phyloP scores from a whole-genome alignment of 1,284 basidiomycete species.

The Pseudozyma sp. region DNA sequence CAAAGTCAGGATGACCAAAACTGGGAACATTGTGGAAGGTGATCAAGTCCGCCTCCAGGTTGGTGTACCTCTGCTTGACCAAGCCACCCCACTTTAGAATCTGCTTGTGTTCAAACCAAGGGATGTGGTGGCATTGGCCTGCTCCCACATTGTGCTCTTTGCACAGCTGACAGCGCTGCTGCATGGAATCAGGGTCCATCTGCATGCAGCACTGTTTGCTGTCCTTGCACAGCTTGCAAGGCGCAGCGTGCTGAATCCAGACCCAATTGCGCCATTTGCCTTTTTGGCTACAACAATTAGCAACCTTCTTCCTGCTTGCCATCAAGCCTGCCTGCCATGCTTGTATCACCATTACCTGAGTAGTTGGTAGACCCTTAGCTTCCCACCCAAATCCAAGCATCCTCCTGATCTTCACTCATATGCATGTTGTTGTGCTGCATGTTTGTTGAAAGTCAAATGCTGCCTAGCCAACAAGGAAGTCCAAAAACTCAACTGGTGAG shows the following conservation, averaged over 20 bases:
- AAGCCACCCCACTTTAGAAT: neutral
- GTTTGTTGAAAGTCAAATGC: no score
- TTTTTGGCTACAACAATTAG: no score
- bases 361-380: no score
- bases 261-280: neutral
- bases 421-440: no score
- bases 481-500: no score
- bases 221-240: neutral
- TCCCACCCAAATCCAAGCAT: no score
- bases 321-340: no score
- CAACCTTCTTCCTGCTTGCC: no score
- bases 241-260: neutral
- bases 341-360: no score
- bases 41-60: neutral
- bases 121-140: neutral
- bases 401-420: no score
- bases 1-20: neutral
- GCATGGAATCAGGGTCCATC: neutral
- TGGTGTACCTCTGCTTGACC: neutral
- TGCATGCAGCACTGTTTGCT: neutral
- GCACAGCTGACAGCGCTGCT: neutral
- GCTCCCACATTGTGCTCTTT: neutral
- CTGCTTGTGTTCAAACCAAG: neutral
- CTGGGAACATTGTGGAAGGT: neutral
- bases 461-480: no score